A percentile compares a stretch with the other conserved stretches of the same genome.
Conservation (phyloP, 352 stramenopile genomes). For the Phytophthora crassamura region DNA sequence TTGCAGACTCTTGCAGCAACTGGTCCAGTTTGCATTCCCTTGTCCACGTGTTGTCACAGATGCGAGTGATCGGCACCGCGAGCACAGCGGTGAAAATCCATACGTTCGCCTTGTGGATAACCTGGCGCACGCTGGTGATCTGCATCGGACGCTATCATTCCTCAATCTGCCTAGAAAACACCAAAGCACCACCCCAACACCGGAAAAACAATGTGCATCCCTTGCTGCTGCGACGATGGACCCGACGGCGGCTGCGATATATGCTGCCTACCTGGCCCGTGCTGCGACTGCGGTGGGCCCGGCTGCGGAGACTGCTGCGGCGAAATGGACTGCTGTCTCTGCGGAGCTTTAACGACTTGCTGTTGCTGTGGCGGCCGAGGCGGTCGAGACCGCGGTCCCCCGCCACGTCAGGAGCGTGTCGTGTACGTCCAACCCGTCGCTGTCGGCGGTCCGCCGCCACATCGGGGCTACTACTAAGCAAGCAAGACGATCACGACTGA, state of each 20-base stretch:
- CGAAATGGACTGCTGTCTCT: slow-evolving; percentile 38
- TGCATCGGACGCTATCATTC: slow-evolving; percentile 20
- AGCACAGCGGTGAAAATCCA: slow-evolving; percentile 20
- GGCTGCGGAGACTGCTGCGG: slow-evolving; percentile 28
- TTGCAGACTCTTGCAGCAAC: slow-evolving; percentile 4
- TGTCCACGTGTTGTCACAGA: slow-evolving; percentile 34
- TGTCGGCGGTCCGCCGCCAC: slow-evolving; percentile 26
- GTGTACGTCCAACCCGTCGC: slow-evolving; percentile 38
- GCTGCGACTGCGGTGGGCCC: slow-evolving; percentile 14
- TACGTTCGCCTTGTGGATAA: neutral
- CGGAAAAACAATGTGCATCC: slow-evolving; percentile 27
- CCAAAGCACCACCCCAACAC: slow-evolving; percentile 8
- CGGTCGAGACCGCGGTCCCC: slow-evolving; percentile 16
- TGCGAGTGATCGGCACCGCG: slow-evolving; percentile 22
- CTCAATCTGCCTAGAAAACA: slow-evolving; percentile 16
- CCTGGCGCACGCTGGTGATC: slow-evolving; percentile 3
- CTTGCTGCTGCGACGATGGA: slow-evolving; percentile 31
- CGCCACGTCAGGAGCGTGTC: slow-evolving; percentile 23
- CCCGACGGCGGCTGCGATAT: slow-evolving; percentile 22
- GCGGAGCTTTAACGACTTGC: slow-evolving; percentile 27
- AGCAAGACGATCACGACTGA: slow-evolving; percentile 1
- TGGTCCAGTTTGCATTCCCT: neutral
- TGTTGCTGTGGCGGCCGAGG: slow-evolving; percentile 28
- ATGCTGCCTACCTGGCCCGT: slow-evolving; percentile 13
- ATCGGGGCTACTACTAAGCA: slow-evolving; percentile 30